Conservation (phyloP, 1,139 yeast genomes). For the Debaryomycetaceae sp. region DNA sequence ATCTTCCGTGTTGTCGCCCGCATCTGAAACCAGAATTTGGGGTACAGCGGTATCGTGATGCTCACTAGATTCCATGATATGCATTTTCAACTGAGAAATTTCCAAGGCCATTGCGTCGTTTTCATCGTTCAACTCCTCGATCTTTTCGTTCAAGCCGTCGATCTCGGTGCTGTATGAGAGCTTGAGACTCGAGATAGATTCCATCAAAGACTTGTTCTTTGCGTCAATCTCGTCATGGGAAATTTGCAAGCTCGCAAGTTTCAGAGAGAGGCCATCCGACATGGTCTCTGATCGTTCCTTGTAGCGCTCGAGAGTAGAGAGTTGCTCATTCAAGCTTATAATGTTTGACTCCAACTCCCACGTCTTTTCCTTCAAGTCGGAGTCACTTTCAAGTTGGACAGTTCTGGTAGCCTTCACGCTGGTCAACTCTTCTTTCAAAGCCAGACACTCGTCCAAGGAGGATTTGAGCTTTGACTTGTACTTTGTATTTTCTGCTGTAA, state of each 20-base stretch:
- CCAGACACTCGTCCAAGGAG: slow-evolving; percentile 29
- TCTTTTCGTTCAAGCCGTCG: slow-evolving; percentile 35
- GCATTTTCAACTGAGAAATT: slow-evolving; percentile 10
- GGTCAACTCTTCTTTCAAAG: slow-evolving; percentile 26
- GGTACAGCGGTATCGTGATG: slow-evolving; percentile 2
- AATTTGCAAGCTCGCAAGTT: slow-evolving; percentile 22
- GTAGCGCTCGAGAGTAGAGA: slow-evolving; percentile 14
- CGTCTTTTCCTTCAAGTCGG: slow-evolving; percentile 52
- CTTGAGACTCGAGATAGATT: slow-evolving; percentile 25
- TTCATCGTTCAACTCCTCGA: slow-evolving; percentile 52
- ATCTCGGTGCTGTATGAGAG: slow-evolving; percentile 27
- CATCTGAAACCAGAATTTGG: slow-evolving; percentile 6
- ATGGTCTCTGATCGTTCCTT: slow-evolving; percentile 22
- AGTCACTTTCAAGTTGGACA: slow-evolving; percentile 26
- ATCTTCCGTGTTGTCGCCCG: slow-evolving; percentile 14
- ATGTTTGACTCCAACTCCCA: slow-evolving; percentile 68
- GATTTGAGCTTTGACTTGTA: slow-evolving; percentile 32
- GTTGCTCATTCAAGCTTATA: slow-evolving; percentile 39
- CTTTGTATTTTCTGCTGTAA: slow-evolving; percentile 58
- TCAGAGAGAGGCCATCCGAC: slow-evolving; percentile 21
- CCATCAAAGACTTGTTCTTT: slow-evolving; percentile 27
- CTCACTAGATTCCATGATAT: background rate
- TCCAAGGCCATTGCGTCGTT: slow-evolving; percentile 44
- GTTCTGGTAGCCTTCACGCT: slow-evolving; percentile 21
- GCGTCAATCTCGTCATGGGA: slow-evolving; percentile 40